Evolutionary conservation across 139 green algal genomes (phyloP).

Genomic region (Desmodesmus armatus): DNA sequence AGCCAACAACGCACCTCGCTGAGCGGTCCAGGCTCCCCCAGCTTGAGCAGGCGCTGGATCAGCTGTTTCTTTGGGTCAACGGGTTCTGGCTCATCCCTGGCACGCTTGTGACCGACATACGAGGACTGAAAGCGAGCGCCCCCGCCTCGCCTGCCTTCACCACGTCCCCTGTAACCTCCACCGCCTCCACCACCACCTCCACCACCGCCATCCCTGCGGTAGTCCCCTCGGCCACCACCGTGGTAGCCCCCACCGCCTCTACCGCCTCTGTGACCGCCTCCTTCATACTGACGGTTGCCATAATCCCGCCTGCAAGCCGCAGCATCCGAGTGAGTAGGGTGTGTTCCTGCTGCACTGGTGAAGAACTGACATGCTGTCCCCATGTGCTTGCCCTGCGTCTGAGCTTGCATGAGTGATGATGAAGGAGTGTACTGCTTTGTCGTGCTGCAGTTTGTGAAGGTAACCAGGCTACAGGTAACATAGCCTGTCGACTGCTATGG

Average conservation of each 20-base stretch:
- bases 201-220: not conserved
- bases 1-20: conserved; percentile 9
- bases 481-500: not conserved
- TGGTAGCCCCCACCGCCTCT: no score
- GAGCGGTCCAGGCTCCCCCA: conserved; percentile 51
- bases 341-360: not conserved
- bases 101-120: conserved; percentile 56
- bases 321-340: not conserved
- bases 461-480: no score
- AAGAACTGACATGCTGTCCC: not conserved
- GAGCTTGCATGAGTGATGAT: not conserved
- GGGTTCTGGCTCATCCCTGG: conserved; percentile 43
- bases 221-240: not conserved
- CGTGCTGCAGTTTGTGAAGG: no score
- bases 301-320: conserved; percentile 20
- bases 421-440: not conserved
- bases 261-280: not conserved
- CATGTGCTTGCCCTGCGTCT: not conserved
- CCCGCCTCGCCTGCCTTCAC: not conserved
- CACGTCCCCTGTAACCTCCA: not conserved
- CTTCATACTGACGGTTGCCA: not conserved
- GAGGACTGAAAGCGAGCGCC: conserved; percentile 46
- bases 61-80: conserved; percentile 50
- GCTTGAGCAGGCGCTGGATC: conserved; percentile 46
- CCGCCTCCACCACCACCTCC: not conserved